A percentile compares a stretch with the other conserved stretches of the same genome.
phyloP scores from a whole-genome alignment of 2,329 filamentous ascomycete species.

The Pezizomycotina sp. region DNA sequence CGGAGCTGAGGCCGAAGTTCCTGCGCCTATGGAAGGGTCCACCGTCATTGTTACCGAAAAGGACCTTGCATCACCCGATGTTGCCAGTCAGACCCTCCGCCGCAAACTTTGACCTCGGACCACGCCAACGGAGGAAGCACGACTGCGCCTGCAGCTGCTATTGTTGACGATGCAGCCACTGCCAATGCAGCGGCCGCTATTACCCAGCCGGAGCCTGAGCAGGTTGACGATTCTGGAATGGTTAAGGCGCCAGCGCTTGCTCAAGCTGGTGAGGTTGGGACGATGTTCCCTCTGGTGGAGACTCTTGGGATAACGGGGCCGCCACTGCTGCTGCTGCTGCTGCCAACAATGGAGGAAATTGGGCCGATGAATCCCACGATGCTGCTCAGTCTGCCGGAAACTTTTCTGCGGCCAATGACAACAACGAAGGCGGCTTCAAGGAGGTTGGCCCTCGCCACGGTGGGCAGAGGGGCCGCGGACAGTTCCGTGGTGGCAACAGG shows the following conservation, averaged over 20 bases:
- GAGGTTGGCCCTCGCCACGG: slow-evolving; percentile 28
- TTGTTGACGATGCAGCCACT: slow-evolving; percentile 16
- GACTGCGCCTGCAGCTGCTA: slow-evolving; percentile 6
- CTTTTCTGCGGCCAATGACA: too few relatives aligned
- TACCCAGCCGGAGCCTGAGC: neutral
- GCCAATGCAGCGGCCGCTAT: slow-evolving; percentile 10
- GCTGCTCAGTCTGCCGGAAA: slow-evolving; percentile 13
- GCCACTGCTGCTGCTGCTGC: slow-evolving; percentile 5
- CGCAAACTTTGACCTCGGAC: slow-evolving; percentile 12
- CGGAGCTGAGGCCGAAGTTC: slow-evolving; percentile 32
- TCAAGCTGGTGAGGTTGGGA: slow-evolving; percentile 15
- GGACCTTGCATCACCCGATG: slow-evolving; percentile 19
- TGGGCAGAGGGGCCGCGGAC: slow-evolving; percentile 28
- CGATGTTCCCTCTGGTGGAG: slow-evolving; percentile 11
- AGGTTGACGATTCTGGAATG: slow-evolving; percentile 4
- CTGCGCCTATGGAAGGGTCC: slow-evolving; percentile 25
- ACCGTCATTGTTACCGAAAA: slow-evolving; percentile 27
- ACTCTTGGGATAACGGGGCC: slow-evolving; percentile 20
- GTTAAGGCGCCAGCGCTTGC: neutral
- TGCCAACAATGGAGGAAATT: slow-evolving; percentile 8
- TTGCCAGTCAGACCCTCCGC: slow-evolving; percentile 4
- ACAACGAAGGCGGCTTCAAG: slow-evolving; percentile 17
- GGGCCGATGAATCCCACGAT: slow-evolving; percentile 19
- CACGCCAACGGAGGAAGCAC: slow-evolving; percentile 4
- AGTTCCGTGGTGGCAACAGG: slow-evolving; percentile 29